Percentiles rank a stretch among this genome's conserved stretches.
Conservation (phyloP, 805 yeast genomes). For the Starmera amethionina region DNA sequence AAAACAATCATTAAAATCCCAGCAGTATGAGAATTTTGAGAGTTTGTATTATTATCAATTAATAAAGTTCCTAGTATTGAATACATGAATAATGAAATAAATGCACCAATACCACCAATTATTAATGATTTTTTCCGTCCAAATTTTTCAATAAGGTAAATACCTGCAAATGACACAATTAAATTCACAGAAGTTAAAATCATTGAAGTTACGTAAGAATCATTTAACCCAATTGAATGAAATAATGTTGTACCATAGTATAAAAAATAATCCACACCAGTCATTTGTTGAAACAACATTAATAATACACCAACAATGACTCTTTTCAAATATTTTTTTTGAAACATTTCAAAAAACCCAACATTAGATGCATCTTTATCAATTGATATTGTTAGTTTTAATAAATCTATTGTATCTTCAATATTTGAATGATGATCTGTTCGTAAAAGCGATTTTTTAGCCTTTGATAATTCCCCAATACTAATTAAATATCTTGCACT, state of each 20-base stretch:
- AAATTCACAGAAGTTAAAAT: slow-evolving; percentile 45
- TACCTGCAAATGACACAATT: slow-evolving; percentile 37
- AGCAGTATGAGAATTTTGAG: slow-evolving; percentile 21
- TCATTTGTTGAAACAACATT: slow-evolving; percentile 52
- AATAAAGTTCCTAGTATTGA: slow-evolving; percentile 32
- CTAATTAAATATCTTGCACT: slow-evolving; percentile 53
- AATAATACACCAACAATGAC: slow-evolving; percentile 32
- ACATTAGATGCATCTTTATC: slow-evolving; percentile 19
- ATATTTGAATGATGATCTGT: slow-evolving; percentile 36
- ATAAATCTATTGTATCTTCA: slow-evolving; percentile 3
- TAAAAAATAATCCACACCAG: slow-evolving; percentile 66
- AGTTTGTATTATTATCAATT: slow-evolving; percentile 22
- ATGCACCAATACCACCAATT: slow-evolving; percentile 36
- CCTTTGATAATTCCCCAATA: slow-evolving; percentile 38
- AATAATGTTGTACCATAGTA: slow-evolving; percentile 62
- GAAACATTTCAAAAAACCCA: slow-evolving; percentile 24
- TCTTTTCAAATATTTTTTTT: slow-evolving; percentile 28
- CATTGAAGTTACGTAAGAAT: slow-evolving; percentile 46
- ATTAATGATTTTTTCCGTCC: slow-evolving; percentile 34
- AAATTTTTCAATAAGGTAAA: slow-evolving; percentile 37
- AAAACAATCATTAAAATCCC: slow-evolving; percentile 46
- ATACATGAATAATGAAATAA: slow-evolving; percentile 43
- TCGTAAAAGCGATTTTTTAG: slow-evolving; percentile 38
- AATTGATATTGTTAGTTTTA: slow-evolving; percentile 2
- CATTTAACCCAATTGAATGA: slow-evolving; percentile 35